A percentile compares a stretch with the other conserved stretches of the same genome.
Evolutionary conservation across 192 early-diverging fungal species (phyloP).

Genomic region (Coemansia sp.): DNA sequence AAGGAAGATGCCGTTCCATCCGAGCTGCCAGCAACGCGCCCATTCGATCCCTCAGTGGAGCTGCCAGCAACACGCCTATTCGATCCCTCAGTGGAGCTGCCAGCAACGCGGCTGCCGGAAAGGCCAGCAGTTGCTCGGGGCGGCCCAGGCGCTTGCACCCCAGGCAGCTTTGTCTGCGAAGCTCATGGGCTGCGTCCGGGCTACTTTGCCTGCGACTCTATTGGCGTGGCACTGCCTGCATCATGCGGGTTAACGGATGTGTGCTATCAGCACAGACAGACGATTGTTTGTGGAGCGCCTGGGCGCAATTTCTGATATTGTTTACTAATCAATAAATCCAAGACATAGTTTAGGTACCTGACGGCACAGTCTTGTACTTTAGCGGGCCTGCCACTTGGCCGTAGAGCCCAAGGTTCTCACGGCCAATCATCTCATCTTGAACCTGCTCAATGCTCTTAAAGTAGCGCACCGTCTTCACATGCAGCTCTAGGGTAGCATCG

Average conservation of each 20-base stretch:
- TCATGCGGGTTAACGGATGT: constrained; percentile 29
- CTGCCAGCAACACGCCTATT: too few species aligned
- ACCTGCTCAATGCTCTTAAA: constrained; percentile 87
- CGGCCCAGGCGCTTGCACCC: constrained; percentile 20
- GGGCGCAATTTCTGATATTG: not conserved
- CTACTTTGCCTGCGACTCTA: constrained; percentile 45
- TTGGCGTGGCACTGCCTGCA: constrained; percentile 28
- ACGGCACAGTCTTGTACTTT: constrained; percentile 45
- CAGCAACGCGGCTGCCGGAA: not conserved
- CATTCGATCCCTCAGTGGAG: too few species aligned
- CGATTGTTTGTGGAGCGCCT: constrained; percentile 34
- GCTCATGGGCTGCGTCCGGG: constrained; percentile 21
- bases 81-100: too few species aligned
- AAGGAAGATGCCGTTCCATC: too few species aligned
- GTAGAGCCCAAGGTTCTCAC: constrained; percentile 70
- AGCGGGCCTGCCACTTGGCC: constrained; percentile 57
- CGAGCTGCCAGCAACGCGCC: too few species aligned
- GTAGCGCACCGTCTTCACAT: constrained; percentile 87
- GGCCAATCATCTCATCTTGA: constrained; percentile 69
- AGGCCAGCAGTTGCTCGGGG: constrained; percentile 6
- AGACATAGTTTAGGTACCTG: constrained; percentile 25
- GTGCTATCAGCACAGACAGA: constrained; percentile 31
- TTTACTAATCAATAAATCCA: constrained; percentile 5
- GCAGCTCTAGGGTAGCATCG: constrained; percentile 82
- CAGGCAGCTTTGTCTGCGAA: constrained; percentile 35